These are phyloP conservation scores for Gloeophyllum trabeum DNA, from an alignment of 768 basidiomycete genomes.

Conservation along the genomic window DNA sequence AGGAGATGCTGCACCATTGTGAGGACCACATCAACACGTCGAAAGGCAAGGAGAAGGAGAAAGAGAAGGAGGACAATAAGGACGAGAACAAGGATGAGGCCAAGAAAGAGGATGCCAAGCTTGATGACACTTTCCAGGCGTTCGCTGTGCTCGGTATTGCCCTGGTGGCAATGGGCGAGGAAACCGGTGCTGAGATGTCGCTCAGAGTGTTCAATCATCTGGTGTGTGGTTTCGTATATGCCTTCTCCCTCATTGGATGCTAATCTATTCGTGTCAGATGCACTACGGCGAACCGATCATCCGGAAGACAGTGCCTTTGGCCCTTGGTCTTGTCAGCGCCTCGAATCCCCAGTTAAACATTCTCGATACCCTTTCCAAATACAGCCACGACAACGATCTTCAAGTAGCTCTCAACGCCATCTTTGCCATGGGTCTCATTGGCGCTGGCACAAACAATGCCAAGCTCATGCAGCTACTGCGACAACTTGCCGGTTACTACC, in stretches of 20 bases:
- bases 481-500: slow-evolving; percentile 95
- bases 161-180: slow-evolving; percentile 95
- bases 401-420: slow-evolving; percentile 93
- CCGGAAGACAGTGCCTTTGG: slow-evolving; percentile 87
- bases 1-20: slow-evolving; percentile 86
- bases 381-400: slow-evolving; percentile 98
- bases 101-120: slow-evolving; percentile 39
- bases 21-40: slow-evolving; percentile 72
- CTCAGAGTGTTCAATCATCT: slow-evolving; percentile 94
- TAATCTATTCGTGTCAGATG: slow-evolving; percentile 51
- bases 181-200: slow-evolving; percentile 97
- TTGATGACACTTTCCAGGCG: slow-evolving; percentile 77
- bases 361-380: slow-evolving; percentile 95
- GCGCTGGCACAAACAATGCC: slow-evolving; percentile 98
- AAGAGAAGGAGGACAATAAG: slow-evolving; percentile 14
- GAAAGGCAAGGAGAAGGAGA: slow-evolving; percentile 25
- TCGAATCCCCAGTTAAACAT: slow-evolving; percentile 94
- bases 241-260: slow-evolving; percentile 10
- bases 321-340: slow-evolving; percentile 87
- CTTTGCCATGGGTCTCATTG: slow-evolving; percentile 97
- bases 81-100: slow-evolving; percentile 33
- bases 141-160: slow-evolving; percentile 92
- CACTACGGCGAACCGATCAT: slow-evolving; percentile 93
- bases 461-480: slow-evolving; percentile 95
- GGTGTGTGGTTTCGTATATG: slow-evolving; percentile 30